A percentile compares a stretch with the other conserved stretches of the same genome.
phyloP scores from a whole-genome alignment of 2,329 filamentous ascomycete species.

The Ascochyta clinopodiicola region DNA sequence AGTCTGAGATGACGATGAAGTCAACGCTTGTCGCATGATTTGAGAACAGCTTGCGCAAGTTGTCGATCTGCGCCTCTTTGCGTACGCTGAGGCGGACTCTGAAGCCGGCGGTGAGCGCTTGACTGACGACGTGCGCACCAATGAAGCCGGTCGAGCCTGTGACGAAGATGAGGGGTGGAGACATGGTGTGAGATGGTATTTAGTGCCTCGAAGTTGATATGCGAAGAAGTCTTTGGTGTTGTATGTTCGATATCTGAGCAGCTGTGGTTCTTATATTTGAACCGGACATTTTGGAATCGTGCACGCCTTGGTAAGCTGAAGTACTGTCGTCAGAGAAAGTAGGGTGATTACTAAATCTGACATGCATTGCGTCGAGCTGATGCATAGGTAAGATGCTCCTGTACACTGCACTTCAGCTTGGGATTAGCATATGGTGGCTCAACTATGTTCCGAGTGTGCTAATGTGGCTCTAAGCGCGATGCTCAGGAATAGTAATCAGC shows the following conservation, averaged over 20 bases:
- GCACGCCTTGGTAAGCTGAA: background rate
- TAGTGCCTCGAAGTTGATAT: background rate
- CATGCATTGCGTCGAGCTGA: background rate
- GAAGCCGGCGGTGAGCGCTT: conserved; percentile 33
- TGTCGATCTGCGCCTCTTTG: conserved; percentile 18
- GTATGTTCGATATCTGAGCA: background rate
- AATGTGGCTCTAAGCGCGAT: background rate
- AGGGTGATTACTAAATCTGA: background rate
- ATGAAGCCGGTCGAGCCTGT: conserved; percentile 41
- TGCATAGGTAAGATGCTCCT: no score
- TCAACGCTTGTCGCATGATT: conserved; percentile 13
- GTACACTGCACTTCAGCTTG: no score
- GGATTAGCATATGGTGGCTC: background rate
- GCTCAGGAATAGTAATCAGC: conserved; percentile 8
- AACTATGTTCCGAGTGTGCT: background rate
- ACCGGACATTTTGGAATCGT: background rate
- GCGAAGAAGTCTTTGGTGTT: background rate
- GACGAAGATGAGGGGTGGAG: conserved; percentile 33
- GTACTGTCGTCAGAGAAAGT: background rate
- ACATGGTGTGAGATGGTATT: background rate
- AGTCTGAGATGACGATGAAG: conserved; percentile 23
- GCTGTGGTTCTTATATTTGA: background rate
- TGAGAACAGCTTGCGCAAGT: conserved; percentile 18
- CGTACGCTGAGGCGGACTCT: conserved; percentile 36
- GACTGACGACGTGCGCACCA: conserved; percentile 29